Evolutionary conservation across 345 rosid genomes (phyloP).

Genomic region (Viola odorata): DNA sequence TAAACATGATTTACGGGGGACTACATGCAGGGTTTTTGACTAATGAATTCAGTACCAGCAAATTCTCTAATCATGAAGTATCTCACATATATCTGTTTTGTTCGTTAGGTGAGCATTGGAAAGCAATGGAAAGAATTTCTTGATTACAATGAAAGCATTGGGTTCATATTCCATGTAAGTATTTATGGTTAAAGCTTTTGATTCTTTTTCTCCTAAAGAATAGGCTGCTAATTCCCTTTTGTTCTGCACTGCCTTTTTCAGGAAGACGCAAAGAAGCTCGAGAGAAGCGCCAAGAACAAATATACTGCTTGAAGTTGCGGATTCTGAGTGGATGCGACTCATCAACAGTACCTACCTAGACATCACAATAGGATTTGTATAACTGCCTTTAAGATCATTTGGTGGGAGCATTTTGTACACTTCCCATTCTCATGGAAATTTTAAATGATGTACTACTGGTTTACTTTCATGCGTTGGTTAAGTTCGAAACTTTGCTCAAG

Average conservation of each 20-base stretch:
- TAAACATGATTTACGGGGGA: no score
- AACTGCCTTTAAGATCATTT: no score
- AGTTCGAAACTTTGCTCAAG: no score
- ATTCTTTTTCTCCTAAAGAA: background rate
- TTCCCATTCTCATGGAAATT: no score
- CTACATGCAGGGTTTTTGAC: no score
- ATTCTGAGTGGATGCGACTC: no score
- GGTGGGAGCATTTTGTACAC: no score
- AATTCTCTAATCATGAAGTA: background rate
- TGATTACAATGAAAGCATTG: conserved; percentile 59
- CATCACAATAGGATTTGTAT: no score
- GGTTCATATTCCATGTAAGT: conserved; percentile 79
- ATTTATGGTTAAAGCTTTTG: background rate
- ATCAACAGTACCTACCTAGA: no score
- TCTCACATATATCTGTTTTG: background rate
- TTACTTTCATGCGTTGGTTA: no score
- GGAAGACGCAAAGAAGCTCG: conserved; percentile 78
- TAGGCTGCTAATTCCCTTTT: background rate
- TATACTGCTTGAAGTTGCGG: conserved; percentile 40
- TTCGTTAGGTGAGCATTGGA: conserved; percentile 71
- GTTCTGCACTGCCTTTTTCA: conserved; percentile 16
- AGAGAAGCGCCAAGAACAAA: conserved; percentile 49
- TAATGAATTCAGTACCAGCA: no score
- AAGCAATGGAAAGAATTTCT: conserved; percentile 86
- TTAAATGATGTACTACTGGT: no score